Base-by-base conservation (phyloP, 345 rosid species). In the Raphanus raphanistrum region DNA sequence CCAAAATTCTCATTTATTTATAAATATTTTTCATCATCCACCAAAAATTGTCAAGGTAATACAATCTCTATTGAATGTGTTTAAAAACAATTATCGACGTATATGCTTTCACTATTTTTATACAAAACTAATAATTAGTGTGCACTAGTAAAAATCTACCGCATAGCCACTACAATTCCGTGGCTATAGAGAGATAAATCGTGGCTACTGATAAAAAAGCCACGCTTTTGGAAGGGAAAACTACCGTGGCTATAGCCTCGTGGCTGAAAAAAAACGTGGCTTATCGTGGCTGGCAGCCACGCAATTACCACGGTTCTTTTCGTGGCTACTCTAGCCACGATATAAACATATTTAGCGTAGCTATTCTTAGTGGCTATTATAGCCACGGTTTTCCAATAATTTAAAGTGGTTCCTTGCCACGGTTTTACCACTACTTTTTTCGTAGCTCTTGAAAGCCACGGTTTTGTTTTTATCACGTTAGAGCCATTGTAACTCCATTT, bases 41-140 rank as follows among this genome's bases (percentile, higher is more conserved):
- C 55, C 16, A 48, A 48, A 48, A 12, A 13, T 5, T n/a, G 17
- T 7, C 7, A n/a, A 48, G 7, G 17, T 5, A 48, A 48, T 48
- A 48, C 5, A n/a, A 13, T 41, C 4, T 48, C 55, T 48, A 7
- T 48, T 48, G 54, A 5, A 48, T 48, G 8, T 48, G 1, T 41
- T 10, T 2, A 36, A n/a, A 48, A 48, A 5, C 21, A 48, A 48
- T 48, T 48, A 48, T 63, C 8, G 4, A 2, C 48, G 1, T 4
- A 16, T 3, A 33, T 63, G 28, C 8, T 63, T 63, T 63, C 48
- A 6, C 68, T 43, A 29, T 61, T 72, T 72, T 62, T 62, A 72
- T 15, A 62, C 32, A 59, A 5, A 62, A 45, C 8, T 45, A 45
- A 8, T 28, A 16, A 48, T 48, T 12, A 72, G 7, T 32, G 21